Percentiles rank a stretch among this genome's conserved stretches.
Conservation (phyloP, 495 filamentous ascomycete genomes). For the Xylaria sp. region DNA sequence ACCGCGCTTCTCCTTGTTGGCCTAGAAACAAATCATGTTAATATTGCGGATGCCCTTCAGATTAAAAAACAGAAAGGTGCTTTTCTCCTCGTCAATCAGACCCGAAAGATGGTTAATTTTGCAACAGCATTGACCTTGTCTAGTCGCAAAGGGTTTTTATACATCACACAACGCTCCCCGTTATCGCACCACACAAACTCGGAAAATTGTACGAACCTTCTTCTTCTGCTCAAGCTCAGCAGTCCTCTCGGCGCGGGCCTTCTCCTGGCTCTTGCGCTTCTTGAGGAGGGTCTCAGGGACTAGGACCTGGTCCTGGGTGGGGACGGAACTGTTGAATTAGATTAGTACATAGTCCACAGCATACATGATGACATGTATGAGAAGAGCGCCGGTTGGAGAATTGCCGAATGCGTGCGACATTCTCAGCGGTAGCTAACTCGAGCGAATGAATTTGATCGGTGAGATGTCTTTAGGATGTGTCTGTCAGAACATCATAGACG, state of each 20-base stretch:
- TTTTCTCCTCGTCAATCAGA: conserved; percentile 67
- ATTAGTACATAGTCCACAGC: conserved; percentile 73
- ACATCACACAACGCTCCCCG: conserved; percentile 51
- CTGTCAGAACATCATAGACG: conserved; percentile 5
- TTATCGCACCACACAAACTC: conserved; percentile 30
- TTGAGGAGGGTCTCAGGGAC: conserved; percentile 98
- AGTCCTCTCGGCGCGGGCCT: conserved; percentile 85
- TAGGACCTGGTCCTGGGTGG: conserved; percentile 89
- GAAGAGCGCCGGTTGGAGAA: conserved; percentile 87
- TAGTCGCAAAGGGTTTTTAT: conserved; percentile 89
- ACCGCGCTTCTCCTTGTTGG: conserved; percentile 94
- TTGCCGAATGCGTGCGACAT: conserved; percentile 85
- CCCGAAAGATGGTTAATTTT: conserved; percentile 99
- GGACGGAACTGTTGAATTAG: conserved; percentile 71
- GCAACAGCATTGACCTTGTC: conserved; percentile 96
- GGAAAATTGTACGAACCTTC: conserved; percentile 69
- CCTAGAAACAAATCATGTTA: conserved; percentile 62
- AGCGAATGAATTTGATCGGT: conserved; percentile 80
- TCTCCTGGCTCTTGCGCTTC: conserved; percentile 99
- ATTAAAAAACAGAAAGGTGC: conserved; percentile 19
- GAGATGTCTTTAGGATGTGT: conserved; percentile 52
- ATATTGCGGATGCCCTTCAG: conserved; percentile 32
- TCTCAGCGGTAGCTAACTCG: conserved; percentile 86
- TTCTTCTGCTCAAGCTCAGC: conserved; percentile 84
- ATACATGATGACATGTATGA: conserved; percentile 59